A percentile compares a stretch with the other conserved stretches of the same genome.
phyloP scores from a whole-genome alignment of 805 yeast genomes.

The Candida adriatica region DNA sequence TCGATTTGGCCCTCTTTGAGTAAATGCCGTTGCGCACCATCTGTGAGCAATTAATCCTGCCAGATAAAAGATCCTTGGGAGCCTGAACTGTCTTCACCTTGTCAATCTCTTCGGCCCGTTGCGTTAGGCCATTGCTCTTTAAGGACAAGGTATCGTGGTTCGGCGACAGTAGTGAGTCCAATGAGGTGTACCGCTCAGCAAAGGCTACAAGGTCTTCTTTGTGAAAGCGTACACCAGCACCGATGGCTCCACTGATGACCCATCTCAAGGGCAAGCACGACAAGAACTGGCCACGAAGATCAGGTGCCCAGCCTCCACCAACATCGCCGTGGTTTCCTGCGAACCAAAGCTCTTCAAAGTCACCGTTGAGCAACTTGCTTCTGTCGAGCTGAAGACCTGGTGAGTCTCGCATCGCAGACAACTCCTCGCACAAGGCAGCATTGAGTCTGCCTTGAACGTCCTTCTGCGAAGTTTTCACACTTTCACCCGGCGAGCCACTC shows the following conservation, averaged over 20 bases:
- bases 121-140: constrained; percentile 11
- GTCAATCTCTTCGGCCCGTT: constrained; percentile 7
- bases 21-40: too few species aligned
- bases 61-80: too few species aligned
- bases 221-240: constrained; percentile 43
- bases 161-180: constrained; percentile 38
- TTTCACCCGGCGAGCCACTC: too few species aligned
- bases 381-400: constrained; percentile 17
- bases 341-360: constrained; percentile 53
- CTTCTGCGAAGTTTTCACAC: constrained; percentile 13
- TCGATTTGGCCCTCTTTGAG: too few species aligned
- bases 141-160: constrained; percentile 45
- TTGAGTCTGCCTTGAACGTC: constrained; percentile 11
- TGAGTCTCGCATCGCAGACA: too few species aligned
- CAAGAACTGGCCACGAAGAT: constrained; percentile 34
- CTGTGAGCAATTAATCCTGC: too few species aligned
- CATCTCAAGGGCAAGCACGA: constrained; percentile 52
- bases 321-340: constrained; percentile 65
- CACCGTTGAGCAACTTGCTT: constrained; percentile 23
- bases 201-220: constrained; percentile 34
- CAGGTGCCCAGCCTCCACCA: constrained; percentile 62
- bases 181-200: constrained; percentile 31
- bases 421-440: background rate
- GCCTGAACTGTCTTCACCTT: constrained; percentile 7
- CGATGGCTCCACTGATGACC: constrained; percentile 50